phyloP scores from a whole-genome alignment of 192 early-diverging fungal genomes.

The Coemansia sp. region DNA sequence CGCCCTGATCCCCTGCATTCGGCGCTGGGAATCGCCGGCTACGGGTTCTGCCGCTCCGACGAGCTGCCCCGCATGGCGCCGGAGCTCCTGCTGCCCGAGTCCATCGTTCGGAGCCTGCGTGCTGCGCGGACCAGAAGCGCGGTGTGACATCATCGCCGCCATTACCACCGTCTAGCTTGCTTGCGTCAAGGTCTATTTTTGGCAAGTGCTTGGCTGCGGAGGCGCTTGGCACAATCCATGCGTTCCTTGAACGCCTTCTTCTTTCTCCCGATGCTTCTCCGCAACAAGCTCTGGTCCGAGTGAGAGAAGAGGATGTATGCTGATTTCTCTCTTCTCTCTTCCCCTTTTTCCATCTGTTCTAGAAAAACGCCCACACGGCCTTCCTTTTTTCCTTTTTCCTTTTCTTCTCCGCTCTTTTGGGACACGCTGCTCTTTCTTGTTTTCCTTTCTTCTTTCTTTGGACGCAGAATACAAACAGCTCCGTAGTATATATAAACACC shows the following conservation, averaged over 20 bases:
- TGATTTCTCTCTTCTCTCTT: background rate
- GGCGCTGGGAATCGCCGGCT: conserved; percentile 47
- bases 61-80: conserved; percentile 42
- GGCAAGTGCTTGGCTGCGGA: too few relatives aligned
- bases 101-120: conserved; percentile 16
- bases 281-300: too few relatives aligned
- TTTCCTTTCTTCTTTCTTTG: too few relatives aligned
- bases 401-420: too few relatives aligned
- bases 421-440: too few relatives aligned
- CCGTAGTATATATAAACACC: background rate
- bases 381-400: background rate
- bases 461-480: too few relatives aligned
- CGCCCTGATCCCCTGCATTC: conserved; percentile 50
- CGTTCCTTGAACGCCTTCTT: background rate
- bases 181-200: too few relatives aligned
- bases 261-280: background rate
- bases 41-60: conserved; percentile 35
- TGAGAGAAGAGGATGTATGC: too few relatives aligned
- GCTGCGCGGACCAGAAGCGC: background rate
- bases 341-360: background rate
- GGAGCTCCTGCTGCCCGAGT: conserved; percentile 42
- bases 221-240: background rate
- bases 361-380: background rate
- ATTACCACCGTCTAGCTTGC: too few relatives aligned
- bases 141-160: background rate